Conservation (phyloP, 441 rosid genomes). For the Corymbia calophylla region DNA sequence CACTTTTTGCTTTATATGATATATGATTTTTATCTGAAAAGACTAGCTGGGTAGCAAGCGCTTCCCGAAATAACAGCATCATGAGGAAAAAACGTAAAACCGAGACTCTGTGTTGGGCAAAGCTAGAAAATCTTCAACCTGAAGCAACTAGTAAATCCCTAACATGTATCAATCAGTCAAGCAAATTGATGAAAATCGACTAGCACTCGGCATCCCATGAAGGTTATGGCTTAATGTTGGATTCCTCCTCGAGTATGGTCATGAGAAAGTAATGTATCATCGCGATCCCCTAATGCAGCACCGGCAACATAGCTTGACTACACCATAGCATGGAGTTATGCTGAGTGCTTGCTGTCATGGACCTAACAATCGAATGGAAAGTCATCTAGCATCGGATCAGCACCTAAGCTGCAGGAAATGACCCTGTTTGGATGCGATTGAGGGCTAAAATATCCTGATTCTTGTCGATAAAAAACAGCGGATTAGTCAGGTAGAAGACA, state of each 20-base stretch:
- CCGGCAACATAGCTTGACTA: neutral
- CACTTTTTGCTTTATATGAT: neutral
- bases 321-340: neutral
- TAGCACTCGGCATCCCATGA: neutral
- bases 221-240: neutral
- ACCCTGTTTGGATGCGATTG: neutral
- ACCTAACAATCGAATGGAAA: neutral
- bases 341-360: neutral
- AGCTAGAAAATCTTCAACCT: neutral
- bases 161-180: neutral
- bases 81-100: neutral
- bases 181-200: neutral
- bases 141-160: neutral
- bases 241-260: neutral
- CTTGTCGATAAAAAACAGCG: neutral
- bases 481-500: neutral
- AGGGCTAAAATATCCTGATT: neutral
- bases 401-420: neutral
- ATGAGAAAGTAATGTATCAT: neutral
- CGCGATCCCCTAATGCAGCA: neutral
- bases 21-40: fast-evolving
- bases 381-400: neutral
- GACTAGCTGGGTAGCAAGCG: neutral
- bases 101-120: neutral
- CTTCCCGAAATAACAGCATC: neutral